Percentiles rank a stretch among this genome's conserved stretches.
Conservation (phyloP, 345 rosid species). For the Laguncularia racemosa region DNA sequence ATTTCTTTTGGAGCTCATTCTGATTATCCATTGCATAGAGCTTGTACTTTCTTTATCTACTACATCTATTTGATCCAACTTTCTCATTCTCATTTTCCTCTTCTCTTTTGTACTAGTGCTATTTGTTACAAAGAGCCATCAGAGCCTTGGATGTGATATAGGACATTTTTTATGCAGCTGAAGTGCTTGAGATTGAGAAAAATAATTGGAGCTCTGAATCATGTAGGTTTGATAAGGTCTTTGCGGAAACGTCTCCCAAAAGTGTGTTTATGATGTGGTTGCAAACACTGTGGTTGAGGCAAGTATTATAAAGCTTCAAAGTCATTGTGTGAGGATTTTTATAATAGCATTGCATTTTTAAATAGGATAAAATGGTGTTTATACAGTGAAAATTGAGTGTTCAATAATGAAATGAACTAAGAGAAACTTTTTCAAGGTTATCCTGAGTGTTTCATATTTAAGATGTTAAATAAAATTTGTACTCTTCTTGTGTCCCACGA, state of each 20-base stretch:
- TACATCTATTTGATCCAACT: not conserved
- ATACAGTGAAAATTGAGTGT: too few species aligned
- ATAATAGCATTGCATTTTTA: too few species aligned
- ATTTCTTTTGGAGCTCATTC: not conserved
- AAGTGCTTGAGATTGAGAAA: slow-evolving; percentile 71
- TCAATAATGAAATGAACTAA: too few species aligned
- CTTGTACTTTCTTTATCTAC: not conserved
- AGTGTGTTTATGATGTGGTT: slow-evolving; percentile 83
- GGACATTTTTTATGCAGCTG: slow-evolving; percentile 35
- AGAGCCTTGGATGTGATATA: not conserved
- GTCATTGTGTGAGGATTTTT: not conserved
- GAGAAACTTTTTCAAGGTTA: too few species aligned
- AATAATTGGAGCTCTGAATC: slow-evolving; percentile 91
- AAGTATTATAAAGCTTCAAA: slow-evolving; percentile 1
- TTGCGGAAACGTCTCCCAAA: slow-evolving; percentile 82
- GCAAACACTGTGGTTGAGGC: slow-evolving; percentile 96
- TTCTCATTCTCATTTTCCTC: not conserved
- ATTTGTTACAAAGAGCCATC: not conserved
- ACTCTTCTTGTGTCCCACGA: too few species aligned
- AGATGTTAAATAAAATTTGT: too few species aligned
- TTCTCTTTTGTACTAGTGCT: not conserved
- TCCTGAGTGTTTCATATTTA: too few species aligned
- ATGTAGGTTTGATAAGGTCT: slow-evolving; percentile 74
- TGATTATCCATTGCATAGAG: not conserved
- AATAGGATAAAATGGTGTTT: too few species aligned